Conservation (phyloP, 768 basidiomycete species). For the Leccinellum rugosiceps region DNA sequence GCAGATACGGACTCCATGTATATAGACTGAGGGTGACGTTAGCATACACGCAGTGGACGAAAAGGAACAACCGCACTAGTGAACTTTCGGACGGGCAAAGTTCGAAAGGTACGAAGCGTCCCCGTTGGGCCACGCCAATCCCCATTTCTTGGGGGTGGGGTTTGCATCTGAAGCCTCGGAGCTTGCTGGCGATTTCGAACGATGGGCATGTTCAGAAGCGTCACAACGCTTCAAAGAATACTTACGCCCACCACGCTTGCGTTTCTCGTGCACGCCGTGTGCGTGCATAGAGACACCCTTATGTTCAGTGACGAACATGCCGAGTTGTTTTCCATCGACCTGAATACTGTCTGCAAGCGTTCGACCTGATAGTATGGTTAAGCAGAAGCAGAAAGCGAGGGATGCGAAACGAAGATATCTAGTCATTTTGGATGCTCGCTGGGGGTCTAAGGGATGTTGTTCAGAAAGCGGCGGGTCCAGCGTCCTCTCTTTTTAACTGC, state of each 20-base stretch:
- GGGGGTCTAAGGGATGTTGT: neutral
- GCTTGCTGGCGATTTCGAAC: neutral
- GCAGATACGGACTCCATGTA: slow-evolving; percentile 61
- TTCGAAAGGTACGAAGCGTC: slow-evolving; percentile 46
- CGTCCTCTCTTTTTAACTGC: neutral
- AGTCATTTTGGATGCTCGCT: slow-evolving; percentile 8
- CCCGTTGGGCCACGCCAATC: slow-evolving; percentile 66
- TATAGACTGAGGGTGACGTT: slow-evolving; percentile 42
- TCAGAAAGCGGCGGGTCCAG: neutral
- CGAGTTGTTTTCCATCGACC: slow-evolving; percentile 1
- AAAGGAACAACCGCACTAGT: slow-evolving; percentile 36
- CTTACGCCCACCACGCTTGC: slow-evolving; percentile 14
- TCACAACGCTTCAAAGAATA: slow-evolving; percentile 17
- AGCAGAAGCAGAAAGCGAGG: slow-evolving; percentile 11
- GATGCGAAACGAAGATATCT: slow-evolving; percentile 2
- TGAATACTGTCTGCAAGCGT: slow-evolving; percentile 1
- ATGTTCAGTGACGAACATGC: neutral
- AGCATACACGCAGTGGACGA: neutral
- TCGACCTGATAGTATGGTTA: neutral
- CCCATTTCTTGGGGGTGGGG: slow-evolving; percentile 45
- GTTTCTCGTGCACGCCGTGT: slow-evolving; percentile 9
- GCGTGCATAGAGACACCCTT: neutral
- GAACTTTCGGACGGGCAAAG: slow-evolving; percentile 45
- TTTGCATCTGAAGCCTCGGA: neutral
- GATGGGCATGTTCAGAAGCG: slow-evolving; percentile 7